Evolutionary conservation across 352 stramenopile genomes (phyloP), one percentile per base, ranked within the genome.

Genomic region (Phytopythium litorale): DNA sequence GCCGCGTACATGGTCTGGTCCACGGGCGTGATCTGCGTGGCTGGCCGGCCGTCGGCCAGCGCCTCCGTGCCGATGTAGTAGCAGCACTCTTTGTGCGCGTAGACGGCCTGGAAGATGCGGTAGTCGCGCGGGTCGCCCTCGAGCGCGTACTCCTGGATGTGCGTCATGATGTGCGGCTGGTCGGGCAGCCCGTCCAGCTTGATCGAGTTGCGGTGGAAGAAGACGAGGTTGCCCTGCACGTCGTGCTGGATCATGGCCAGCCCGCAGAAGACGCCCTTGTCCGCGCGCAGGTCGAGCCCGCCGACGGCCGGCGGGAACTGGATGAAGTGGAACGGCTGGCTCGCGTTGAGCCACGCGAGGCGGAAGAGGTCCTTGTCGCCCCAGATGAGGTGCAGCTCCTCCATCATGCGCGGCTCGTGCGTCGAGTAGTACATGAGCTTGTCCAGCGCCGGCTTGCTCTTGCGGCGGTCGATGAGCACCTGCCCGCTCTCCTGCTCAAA

Each of bases 371-470:
- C 87, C 52, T 96, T 96, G 75, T 96, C 87, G 48, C 87, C 87
- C 84, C 84, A 96, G 35, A 96, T 82, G 15, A 96, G 71, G 53
- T 90, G 75, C 57, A 95, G 72, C 43, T 84, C 66, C 62, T 92
- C 84, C 25, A 92, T 70, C 43, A 92, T 49, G 1, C 79, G 72
- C 53, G 84, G 81, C 55, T 88, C 68, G 62, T 89, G 78, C 19
- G 79, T 90, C 42, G 81, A 89, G 56, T 93, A 95, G 60, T 87
- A 92, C 84, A 95, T 92, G 55, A 95, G 79, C 63, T 92, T 91
- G 60, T 95, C 79, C 28, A 96, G 72, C 33, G 84, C 83, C 19
- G 68, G 75, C 57, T 85, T 88, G 67, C 80, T 89, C 48, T 80
- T 84, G n/a, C 81, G 67, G 16, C 84, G 78, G 59, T 96, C 81